Conservation (phyloP, 2,329 filamentous ascomycete genomes). For the Lasiodiplodia gonubiensis region DNA sequence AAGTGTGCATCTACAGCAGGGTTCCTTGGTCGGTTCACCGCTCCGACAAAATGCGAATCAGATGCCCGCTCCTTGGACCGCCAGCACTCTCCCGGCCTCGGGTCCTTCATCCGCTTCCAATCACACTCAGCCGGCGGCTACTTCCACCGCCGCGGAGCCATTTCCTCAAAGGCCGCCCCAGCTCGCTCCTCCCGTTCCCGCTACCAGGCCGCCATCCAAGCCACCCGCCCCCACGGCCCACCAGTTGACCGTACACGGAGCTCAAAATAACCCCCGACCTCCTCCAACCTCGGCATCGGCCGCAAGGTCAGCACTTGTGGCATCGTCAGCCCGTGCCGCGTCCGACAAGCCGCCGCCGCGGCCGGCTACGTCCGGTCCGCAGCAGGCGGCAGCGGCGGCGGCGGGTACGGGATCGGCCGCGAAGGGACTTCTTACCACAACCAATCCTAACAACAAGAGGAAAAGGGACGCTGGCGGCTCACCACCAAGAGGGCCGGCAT, state of each 20-base stretch:
- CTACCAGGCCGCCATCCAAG: background rate
- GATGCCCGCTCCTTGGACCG: background rate
- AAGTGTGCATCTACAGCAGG: background rate
- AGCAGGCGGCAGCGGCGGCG: too few relatives aligned
- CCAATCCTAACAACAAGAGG: background rate
- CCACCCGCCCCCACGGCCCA: background rate
- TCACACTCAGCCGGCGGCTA: background rate
- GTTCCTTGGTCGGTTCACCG: background rate
- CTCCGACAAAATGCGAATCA: background rate
- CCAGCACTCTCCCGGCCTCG: background rate
- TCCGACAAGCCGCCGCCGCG: background rate
- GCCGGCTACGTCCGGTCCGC: too few relatives aligned
- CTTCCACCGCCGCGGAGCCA: background rate
- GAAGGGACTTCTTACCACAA: background rate
- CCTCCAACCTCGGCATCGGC: background rate
- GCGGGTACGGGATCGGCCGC: background rate
- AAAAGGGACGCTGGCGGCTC: background rate
- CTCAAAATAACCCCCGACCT: background rate
- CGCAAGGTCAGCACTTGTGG: background rate
- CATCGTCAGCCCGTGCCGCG: background rate
- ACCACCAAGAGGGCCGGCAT: background rate
- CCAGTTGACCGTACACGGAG: background rate
- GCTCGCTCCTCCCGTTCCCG: background rate
- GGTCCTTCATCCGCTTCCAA: background rate
- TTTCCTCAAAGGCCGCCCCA: background rate